These are phyloP conservation scores for Brassica rapa DNA, from an alignment of 345 rosid genomes.

Conservation along the genomic window DNA sequence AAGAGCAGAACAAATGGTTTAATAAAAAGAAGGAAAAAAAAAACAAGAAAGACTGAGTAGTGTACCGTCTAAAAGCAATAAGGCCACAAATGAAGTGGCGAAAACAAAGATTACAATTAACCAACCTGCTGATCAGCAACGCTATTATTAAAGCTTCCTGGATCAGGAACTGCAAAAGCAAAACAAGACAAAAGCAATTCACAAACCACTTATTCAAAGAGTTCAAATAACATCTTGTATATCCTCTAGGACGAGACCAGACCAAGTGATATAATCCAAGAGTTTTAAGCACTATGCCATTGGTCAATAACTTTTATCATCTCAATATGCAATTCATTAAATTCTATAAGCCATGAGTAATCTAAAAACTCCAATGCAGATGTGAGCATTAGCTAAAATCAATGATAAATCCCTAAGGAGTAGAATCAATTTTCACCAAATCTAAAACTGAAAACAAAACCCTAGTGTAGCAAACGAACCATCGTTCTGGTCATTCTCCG, in stretches of 20 bases:
- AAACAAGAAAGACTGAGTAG: neutral
- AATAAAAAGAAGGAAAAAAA: neutral
- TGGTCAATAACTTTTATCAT: neutral
- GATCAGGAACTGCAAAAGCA: constrained; percentile 65
- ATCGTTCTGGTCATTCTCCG: constrained; percentile 77
- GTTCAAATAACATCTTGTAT: neutral
- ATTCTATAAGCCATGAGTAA: constrained; percentile 10
- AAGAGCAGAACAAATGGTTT: constrained; percentile 23
- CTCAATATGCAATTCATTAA: constrained; percentile 17
- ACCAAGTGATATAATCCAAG: neutral
- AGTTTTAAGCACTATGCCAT: neutral
- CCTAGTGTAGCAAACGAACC: constrained; percentile 46
- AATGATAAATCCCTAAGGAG: constrained; percentile 15
- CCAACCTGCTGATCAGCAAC: constrained; percentile 83
- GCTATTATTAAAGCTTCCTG: constrained; percentile 85
- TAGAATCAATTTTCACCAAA: constrained; percentile 11
- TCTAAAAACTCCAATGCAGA: constrained; percentile 20
- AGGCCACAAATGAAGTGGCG: neutral
- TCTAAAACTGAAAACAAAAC: neutral
- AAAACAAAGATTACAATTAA: constrained; percentile 14
- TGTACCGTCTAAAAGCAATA: neutral
- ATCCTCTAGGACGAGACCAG: neutral
- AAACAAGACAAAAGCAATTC: neutral
- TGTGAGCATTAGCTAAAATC: constrained; percentile 10
- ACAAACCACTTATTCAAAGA: neutral